Evolutionary conservation across 371 early-diverging fungal species (phyloP), one percentile per base, ranked within the genome.

Genomic region (Rhizopus delemar): DNA sequence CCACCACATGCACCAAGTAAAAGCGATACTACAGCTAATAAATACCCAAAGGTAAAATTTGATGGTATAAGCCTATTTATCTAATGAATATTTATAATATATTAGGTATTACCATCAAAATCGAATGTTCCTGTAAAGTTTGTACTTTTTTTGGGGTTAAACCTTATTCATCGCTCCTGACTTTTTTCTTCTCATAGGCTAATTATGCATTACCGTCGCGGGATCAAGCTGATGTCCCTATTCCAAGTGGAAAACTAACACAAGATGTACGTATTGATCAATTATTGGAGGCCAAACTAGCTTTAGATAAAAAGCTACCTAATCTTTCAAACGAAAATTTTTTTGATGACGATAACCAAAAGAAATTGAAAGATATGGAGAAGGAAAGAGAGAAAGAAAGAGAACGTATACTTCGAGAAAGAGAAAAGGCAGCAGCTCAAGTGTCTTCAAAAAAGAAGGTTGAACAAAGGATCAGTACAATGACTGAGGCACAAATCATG

Each of bases 401-500:
- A 52, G 76, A 75, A 31, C 57, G 70, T 11, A 51, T 72, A 43
- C 66, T 61, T 38, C 60, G 63, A 54, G 73, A 72, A 50, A 61
- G 66, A 53, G 76, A 72, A 55, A 71, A 74, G 58, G 72, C 68
- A n/a, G 65, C 71, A 52, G 63, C 60, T 36, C 72, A 71, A 57
- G 69, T 71, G 1, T 66, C 71, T 8, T 52, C 70, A 15, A 70
- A 70, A 34, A 86, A 88, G 73, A 85, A 80, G 69, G 76, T 73
- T 5, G 86, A 86, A 56, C 85, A 84, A 56, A 80, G 91, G 56
- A 80, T 93, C 64, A 92, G 92, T 49, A 92, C 91, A 36, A 82
- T 94, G 88, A 85, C 93, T 5, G 95, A 95, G 68, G 74, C 88
- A 15, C 93, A 97, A 70, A 88, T 96, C 51, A 95, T 96, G 96